Evolutionary conservation across 164 flowering plant species (phyloP), one percentile per base, ranked within the genome.

Genomic region (Nymphaea thermarum): DNA sequence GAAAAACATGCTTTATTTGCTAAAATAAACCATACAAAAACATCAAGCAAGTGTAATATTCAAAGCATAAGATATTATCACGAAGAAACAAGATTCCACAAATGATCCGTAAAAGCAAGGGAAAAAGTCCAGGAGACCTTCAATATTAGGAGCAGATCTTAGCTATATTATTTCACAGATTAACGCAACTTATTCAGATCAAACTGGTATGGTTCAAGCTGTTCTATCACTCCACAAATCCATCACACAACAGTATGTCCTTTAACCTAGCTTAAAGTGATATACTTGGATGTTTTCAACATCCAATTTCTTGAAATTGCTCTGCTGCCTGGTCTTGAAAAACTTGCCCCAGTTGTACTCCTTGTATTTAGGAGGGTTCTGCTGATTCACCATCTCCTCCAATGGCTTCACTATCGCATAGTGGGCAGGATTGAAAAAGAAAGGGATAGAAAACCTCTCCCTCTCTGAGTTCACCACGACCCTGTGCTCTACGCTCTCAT

Each of bases 401-500:
- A 86, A 57, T 1, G 88, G 94, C 81, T 83, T 75, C 67, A 88
- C 82, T 59, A 15, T 44, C 2, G 66, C 79, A 44, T 78, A 59
- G 65, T 83, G 85, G 3, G 82, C 57, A 2, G 89, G 85, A 63
- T 74, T 69, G 77, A 85, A 73, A 77, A 86, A 84, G 75, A 73
- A 86, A 14, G 94, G 89, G 15, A 84, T 77, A 3, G 89, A 86
- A 44, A 86, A 79, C 72, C 91, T 83, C 64, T 81, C 91, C 75
- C 70, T 82, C 68, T 74, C 66, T 0, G 83, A 67, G 66, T 85
- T 86, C 70, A 85, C 84, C 73, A 63, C 70, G 65, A 82, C 94
- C 63, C 91, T 85, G 77, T 88, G 89, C 72, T 88, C 91, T 43
- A 73, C 83, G 45, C 94, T 88, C 74, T 76, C 84, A 42, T 85